Percentiles rank a stretch among this genome's conserved stretches.
Conservation (phyloP, 2,329 filamentous ascomycete genomes). For the Cladosporium sp. region DNA sequence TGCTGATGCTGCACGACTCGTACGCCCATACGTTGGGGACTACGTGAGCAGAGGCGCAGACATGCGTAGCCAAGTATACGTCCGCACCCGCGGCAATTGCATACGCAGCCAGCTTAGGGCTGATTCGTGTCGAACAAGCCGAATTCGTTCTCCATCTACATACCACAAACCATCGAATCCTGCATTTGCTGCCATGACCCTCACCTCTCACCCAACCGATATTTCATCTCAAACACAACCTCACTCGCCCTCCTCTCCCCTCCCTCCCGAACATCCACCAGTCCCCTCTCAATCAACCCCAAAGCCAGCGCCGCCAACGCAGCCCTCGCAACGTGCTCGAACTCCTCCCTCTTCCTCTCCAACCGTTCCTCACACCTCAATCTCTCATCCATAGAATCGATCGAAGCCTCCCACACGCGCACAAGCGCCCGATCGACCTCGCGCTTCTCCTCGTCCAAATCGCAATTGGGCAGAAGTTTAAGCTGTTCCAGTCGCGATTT, state of each 20-base stretch:
- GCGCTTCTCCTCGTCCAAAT: conserved; percentile 6
- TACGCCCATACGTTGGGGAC: neutral
- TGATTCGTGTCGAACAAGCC: no score
- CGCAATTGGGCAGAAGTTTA: neutral
- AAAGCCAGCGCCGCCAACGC: neutral
- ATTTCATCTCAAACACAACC: conserved; percentile 5
- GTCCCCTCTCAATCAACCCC: conserved; percentile 5
- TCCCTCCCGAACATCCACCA: conserved; percentile 5
- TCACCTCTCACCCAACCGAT: neutral
- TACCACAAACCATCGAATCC: neutral
- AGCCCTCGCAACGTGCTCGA: neutral
- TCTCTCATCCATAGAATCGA: conserved; percentile 10
- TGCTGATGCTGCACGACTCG: neutral
- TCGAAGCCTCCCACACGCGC: conserved; percentile 10
- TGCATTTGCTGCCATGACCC: no score
- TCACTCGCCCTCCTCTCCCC: neutral
- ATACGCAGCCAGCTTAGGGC: no score
- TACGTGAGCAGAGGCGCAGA: neutral
- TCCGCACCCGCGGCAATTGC: no score
- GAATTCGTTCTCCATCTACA: neutral
- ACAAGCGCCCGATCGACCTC: conserved; percentile 3
- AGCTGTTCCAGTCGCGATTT: neutral
- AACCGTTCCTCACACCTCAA: conserved; percentile 1
- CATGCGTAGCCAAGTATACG: neutral
- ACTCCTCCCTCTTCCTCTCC: conserved; percentile 3